These are phyloP conservation scores for Soucietia sequanensis DNA, from an alignment of 805 yeast genomes.

Conservation along the genomic window DNA sequence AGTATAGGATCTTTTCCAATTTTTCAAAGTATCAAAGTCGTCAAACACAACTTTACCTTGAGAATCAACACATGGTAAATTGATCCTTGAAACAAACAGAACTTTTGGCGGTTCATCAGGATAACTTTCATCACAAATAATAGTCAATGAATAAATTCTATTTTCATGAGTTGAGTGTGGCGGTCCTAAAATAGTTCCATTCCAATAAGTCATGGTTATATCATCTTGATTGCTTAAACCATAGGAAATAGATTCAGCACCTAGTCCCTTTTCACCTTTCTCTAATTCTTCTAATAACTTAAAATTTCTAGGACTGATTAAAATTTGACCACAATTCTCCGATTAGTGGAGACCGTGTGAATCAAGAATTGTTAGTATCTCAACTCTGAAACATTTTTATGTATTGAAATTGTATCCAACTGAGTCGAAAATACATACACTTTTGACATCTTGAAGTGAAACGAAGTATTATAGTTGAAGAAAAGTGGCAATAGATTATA, in stretches of 20 bases:
- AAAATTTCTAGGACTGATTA: slow-evolving; percentile 86
- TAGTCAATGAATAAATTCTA: slow-evolving; percentile 80
- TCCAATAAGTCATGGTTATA: slow-evolving; percentile 93
- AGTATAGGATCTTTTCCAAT: slow-evolving; percentile 88
- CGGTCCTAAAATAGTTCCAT: slow-evolving; percentile 97
- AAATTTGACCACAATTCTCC: slow-evolving; percentile 10
- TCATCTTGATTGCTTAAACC: slow-evolving; percentile 91
- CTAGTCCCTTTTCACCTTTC: slow-evolving; percentile 96
- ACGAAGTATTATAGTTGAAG: too few species aligned
- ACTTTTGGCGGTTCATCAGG: slow-evolving; percentile 90
- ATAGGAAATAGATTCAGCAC: slow-evolving; percentile 95
- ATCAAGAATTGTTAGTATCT: background rate
- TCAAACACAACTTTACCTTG: slow-evolving; percentile 48
- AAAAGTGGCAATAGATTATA: too few species aligned
- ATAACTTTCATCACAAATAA: slow-evolving; percentile 79
- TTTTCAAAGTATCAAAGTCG: slow-evolving; percentile 64
- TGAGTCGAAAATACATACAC: slow-evolving; percentile 45
- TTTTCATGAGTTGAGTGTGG: slow-evolving; percentile 90
- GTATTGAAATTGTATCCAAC: background rate
- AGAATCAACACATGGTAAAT: slow-evolving; percentile 85
- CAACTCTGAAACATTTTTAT: background rate
- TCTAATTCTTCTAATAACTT: slow-evolving; percentile 94
- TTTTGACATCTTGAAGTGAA: slow-evolving; percentile 39
- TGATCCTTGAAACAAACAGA: slow-evolving; percentile 76
- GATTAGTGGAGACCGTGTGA: background rate